Evolutionary conservation across 495 filamentous ascomycete genomes (phyloP).

Genomic region (Friedmanniomyces endolithicus): DNA sequence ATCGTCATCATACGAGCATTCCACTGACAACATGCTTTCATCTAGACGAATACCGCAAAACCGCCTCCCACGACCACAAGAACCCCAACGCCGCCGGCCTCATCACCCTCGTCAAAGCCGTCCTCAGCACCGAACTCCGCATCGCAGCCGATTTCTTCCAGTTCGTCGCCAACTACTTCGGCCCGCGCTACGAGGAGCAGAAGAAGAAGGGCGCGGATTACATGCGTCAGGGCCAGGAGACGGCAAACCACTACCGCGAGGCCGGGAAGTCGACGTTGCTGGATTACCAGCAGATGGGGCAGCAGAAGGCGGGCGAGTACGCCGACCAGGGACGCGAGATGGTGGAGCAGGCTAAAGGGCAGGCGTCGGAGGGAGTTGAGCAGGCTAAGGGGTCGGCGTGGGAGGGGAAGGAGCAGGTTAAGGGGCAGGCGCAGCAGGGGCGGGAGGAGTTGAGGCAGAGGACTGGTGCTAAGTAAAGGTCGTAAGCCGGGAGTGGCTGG

Average conservation of each 20-base stretch:
- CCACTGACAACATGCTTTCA: background rate
- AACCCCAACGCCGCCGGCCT: conserved; percentile 32
- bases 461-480: background rate
- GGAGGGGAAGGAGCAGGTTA: conserved; percentile 9
- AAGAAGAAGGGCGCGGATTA: conserved; percentile 34
- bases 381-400: conserved; percentile 10
- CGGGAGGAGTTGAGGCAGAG: conserved; percentile 8
- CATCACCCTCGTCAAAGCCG: conserved; percentile 57
- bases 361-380: background rate
- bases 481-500: too few relatives aligned
- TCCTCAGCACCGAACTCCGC: conserved; percentile 59
- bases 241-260: conserved; percentile 20
- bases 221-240: conserved; percentile 45
- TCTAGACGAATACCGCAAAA: conserved; percentile 62
- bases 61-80: conserved; percentile 41
- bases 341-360: conserved; percentile 13
- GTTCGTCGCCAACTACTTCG: conserved; percentile 44
- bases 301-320: conserved; percentile 35
- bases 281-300: conserved; percentile 44
- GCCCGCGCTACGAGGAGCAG: conserved; percentile 22
- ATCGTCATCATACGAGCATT: background rate
- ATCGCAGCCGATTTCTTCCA: conserved; percentile 54
- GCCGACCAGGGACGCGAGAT: conserved; percentile 15
- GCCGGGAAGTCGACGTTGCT: conserved; percentile 18
- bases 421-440: conserved; percentile 3